Evolutionary conservation across 208 protist species (phyloP).

Genomic region (Giardia duodenalis): DNA sequence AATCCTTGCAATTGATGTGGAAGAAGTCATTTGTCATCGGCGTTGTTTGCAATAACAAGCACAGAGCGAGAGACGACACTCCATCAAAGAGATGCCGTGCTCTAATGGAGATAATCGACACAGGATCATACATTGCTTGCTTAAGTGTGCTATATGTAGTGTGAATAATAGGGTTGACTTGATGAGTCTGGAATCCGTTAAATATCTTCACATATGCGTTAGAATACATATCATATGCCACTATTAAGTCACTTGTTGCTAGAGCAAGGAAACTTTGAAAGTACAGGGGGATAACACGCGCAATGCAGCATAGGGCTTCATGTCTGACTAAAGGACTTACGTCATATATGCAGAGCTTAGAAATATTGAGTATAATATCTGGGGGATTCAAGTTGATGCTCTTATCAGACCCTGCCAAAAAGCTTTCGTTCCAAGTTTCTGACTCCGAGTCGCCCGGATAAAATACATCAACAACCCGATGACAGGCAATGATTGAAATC

Average conservation of each 20-base stretch:
- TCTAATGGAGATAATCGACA: background rate
- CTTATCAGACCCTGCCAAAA: background rate
- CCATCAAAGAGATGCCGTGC: background rate
- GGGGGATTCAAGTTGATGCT: background rate
- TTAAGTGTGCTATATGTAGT: background rate
- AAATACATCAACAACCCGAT: background rate
- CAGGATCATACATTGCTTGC: background rate
- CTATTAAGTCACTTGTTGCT: background rate
- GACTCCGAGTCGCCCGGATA: background rate
- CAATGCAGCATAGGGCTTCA: background rate
- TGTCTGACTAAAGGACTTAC: background rate
- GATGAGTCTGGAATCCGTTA: background rate
- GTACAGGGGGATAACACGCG: background rate
- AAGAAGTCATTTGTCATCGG: background rate
- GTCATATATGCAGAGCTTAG: background rate
- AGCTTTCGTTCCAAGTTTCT: background rate
- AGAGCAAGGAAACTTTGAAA: background rate
- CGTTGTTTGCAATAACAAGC: background rate
- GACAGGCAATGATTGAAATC: background rate
- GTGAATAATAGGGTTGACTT: background rate
- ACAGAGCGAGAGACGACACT: background rate
- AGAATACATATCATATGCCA: background rate
- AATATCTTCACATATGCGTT: background rate
- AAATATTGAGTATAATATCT: background rate
- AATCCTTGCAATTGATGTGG: background rate